phyloP scores from a whole-genome alignment of 192 early-diverging fungal species.

The Phlyctochytrium arcticum region DNA sequence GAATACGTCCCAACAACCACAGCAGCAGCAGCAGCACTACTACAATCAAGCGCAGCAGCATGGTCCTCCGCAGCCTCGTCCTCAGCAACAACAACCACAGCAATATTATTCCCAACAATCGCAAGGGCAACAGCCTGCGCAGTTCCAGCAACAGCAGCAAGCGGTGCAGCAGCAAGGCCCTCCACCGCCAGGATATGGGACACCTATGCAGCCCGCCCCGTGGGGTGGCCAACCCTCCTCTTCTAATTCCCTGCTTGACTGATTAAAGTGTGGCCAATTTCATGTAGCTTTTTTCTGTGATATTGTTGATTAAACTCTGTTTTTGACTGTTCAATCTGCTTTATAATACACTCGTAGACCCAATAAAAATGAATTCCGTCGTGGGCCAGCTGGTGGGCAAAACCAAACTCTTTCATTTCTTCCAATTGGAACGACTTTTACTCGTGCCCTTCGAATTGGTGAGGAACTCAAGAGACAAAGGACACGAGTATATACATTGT shows the following conservation, averaged over 20 bases:
- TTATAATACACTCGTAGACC: too few species aligned
- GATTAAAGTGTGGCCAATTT: neutral
- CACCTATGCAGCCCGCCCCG: neutral
- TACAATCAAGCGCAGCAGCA: neutral
- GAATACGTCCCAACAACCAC: neutral
- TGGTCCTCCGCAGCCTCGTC: slow-evolving; percentile 1
- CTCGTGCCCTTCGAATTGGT: too few species aligned
- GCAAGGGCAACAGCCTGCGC: slow-evolving; percentile 1
- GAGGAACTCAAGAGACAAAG: too few species aligned
- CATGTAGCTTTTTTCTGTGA: too few species aligned
- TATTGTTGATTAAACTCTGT: too few species aligned
- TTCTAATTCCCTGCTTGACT: neutral
- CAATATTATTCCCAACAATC: neutral
- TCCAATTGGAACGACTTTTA: too few species aligned
- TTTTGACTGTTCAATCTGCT: too few species aligned
- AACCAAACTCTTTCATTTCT: too few species aligned
- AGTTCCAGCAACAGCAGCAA: slow-evolving; percentile 34
- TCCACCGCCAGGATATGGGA: neutral
- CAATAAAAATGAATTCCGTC: too few species aligned
- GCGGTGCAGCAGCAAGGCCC: slow-evolving; percentile 8
- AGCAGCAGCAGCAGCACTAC: slow-evolving; percentile 6
- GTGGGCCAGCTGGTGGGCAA: too few species aligned
- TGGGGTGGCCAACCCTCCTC: too few species aligned
- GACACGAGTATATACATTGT: too few species aligned
- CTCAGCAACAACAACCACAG: slow-evolving; percentile 19